Evolutionary conservation across 2,329 filamentous ascomycete species (phyloP).

Genomic region (Hymenoscyphus occultus): DNA sequence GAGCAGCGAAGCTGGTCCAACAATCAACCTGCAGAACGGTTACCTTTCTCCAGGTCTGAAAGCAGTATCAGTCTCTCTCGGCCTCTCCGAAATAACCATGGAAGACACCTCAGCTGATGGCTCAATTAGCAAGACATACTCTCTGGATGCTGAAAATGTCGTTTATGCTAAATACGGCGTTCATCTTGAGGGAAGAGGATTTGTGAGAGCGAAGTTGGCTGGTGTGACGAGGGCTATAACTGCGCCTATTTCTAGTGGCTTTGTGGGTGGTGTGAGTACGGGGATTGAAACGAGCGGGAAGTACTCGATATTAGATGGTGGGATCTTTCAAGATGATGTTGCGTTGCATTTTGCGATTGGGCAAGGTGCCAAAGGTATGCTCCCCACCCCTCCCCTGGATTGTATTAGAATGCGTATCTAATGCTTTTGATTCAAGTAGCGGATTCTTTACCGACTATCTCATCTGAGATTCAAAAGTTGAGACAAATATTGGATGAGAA

Average conservation of each 20-base stretch:
- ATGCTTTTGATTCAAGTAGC: conserved; percentile 15
- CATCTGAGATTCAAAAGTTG: conserved; percentile 35
- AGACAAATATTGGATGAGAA: conserved; percentile 39
- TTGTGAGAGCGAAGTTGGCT: conserved; percentile 42
- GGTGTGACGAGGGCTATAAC: conserved; percentile 46
- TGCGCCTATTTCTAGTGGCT: conserved; percentile 37
- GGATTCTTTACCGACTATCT: conserved; percentile 34
- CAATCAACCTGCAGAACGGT: conserved; percentile 42
- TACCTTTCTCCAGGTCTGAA: conserved; percentile 49
- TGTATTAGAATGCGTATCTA: background rate
- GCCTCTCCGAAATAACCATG: conserved; percentile 48
- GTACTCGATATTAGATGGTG: conserved; percentile 41
- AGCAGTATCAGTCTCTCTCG: conserved; percentile 47
- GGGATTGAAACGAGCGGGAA: conserved; percentile 41
- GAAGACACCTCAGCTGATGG: conserved; percentile 49
- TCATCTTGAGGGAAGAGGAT: conserved; percentile 41
- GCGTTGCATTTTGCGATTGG: conserved; percentile 43
- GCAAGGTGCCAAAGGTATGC: conserved; percentile 36
- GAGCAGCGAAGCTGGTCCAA: conserved; percentile 24
- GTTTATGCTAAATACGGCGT: conserved; percentile 43
- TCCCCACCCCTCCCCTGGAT: conserved; percentile 21
- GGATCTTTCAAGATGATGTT: conserved; percentile 43
- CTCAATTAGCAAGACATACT: conserved; percentile 32
- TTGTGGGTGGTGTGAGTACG: conserved; percentile 43
- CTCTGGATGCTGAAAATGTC: conserved; percentile 34